Conservation (phyloP, 805 yeast species). For the Candida nitratophila region DNA sequence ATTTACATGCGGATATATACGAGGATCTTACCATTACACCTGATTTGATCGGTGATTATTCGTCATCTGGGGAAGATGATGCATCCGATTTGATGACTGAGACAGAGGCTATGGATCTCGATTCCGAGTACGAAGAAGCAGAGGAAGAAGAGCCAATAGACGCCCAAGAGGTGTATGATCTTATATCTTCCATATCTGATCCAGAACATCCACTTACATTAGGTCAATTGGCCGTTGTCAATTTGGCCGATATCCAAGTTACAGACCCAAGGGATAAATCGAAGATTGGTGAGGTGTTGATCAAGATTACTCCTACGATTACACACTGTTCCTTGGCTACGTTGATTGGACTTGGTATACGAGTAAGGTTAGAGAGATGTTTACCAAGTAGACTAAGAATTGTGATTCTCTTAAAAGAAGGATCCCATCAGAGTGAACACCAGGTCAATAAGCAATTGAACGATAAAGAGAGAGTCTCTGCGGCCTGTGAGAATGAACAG, state of each 20-base stretch:
- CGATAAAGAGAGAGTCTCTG: conserved; percentile 96
- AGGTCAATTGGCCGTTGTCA: conserved; percentile 92
- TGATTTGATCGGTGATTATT: not conserved
- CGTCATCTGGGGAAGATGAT: not conserved
- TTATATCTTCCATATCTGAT: conserved; percentile 81
- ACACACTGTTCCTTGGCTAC: conserved; percentile 97
- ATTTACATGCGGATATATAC: not conserved
- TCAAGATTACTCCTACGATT: conserved; percentile 92
- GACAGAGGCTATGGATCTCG: not conserved
- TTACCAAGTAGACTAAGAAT: conserved; percentile 81
- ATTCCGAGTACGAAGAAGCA: not conserved
- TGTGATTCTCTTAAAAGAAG: conserved; percentile 74
- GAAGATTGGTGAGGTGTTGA: conserved; percentile 66
- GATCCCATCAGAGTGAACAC: conserved; percentile 90
- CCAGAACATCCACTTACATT: conserved; percentile 96
- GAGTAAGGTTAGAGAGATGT: conserved; percentile 86
- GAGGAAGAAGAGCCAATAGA: conserved; percentile 60
- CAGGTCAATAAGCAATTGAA: conserved; percentile 96
- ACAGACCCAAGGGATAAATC: conserved; percentile 44
- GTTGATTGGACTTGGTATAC: conserved; percentile 86
- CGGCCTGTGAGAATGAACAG: conserved; percentile 97
- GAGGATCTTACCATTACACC: not conserved
- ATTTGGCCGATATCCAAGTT: conserved; percentile 71
- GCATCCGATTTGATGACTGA: no score
- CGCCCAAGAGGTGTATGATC: conserved; percentile 82